Base-by-base conservation (phyloP, 2,329 filamentous ascomycete species). In the Penicillium sumatraense region DNA sequence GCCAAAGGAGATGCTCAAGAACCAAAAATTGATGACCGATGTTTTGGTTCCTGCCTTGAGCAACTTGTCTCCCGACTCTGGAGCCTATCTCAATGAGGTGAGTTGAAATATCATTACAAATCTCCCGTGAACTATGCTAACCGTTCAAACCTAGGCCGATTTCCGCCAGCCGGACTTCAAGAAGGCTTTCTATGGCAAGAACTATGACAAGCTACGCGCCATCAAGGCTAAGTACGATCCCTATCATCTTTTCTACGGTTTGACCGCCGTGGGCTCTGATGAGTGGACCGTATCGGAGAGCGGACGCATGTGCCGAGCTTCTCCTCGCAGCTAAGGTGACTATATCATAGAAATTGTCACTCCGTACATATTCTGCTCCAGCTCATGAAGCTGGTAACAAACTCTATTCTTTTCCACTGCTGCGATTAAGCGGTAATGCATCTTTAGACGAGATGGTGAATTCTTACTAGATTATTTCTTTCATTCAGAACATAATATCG, bases 141-240 rank as follows among this genome's bases (percentile, higher is more conserved):
- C 11, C 16, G 16, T 13, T 38, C 18, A 8, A n/a, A 7, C n/a
- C 20, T 47, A 54, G 51, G 51, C 35, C 33, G 48, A 55, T 23
- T 55, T 51, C 45, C 40, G 40, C 24, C 54, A 56, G 33, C 49
- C 38, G 5, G 23, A 50, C 21, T 56, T 48, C 23, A 38, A 56
- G 40, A 29, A 41, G 33, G 49, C 49, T 2, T 56, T 56, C 16
- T 56, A 56, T 41, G 54, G 54, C 10, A 27, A 38, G 9, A 56
- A 56, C 31, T 53, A 56, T 14, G 5, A 52, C 9, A 21, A 11
- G n/a, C 27, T 56, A 13, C 38, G 46, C 8, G 27, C 35, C 16
- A 48, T 56, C n/a, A 56, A 56, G 27, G 54, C 54, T n/a, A 56
- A 56, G 16, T 56, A 56, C 20, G 54, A 56, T 23, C 54, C 54